A percentile compares a stretch with the other conserved stretches of the same genome.
phyloP scores from a whole-genome alignment of 176 grass and related monocot genomes.

The Triticum urartu region DNA sequence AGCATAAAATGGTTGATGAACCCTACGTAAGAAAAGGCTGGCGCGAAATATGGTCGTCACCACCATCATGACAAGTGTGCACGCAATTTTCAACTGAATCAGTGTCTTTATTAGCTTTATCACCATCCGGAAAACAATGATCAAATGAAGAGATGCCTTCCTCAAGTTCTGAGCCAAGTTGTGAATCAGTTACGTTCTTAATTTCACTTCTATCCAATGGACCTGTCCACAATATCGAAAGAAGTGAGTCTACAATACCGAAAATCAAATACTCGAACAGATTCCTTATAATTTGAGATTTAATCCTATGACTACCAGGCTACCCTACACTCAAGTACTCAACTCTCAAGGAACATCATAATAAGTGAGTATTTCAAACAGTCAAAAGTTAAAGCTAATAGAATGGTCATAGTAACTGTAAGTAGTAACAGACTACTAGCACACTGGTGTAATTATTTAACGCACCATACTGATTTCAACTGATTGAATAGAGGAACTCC shows the following conservation, averaged over 20 bases:
- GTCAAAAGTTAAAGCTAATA: background rate
- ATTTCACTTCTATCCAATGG: constrained; percentile 29
- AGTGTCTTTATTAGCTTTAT: constrained; percentile 32
- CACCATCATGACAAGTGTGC: constrained; percentile 13
- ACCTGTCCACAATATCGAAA: constrained; percentile 46
- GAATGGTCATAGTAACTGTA: background rate
- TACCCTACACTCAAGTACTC: background rate
- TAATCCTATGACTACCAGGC: background rate
- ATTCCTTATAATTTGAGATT: constrained; percentile 5
- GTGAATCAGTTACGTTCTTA: constrained; percentile 28
- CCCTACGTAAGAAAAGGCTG: constrained; percentile 47
- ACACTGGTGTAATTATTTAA: background rate
- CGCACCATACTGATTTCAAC: background rate
- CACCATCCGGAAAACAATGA: constrained; percentile 26
- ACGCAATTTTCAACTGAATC: constrained; percentile 50
- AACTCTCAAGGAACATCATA: constrained; percentile 6
- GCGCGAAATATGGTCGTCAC: constrained; percentile 9
- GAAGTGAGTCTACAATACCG: constrained; percentile 32
- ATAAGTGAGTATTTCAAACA: constrained; percentile 6
- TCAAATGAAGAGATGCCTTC: constrained; percentile 44
- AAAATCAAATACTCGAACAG: constrained; percentile 5
- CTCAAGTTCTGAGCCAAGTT: constrained; percentile 24
- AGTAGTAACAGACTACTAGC: background rate
- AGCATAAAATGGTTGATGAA: constrained; percentile 16
- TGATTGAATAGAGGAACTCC: background rate